These are phyloP conservation scores for Grammothele lineata DNA, from an alignment of 768 basidiomycete genomes.

Conservation along the genomic window DNA sequence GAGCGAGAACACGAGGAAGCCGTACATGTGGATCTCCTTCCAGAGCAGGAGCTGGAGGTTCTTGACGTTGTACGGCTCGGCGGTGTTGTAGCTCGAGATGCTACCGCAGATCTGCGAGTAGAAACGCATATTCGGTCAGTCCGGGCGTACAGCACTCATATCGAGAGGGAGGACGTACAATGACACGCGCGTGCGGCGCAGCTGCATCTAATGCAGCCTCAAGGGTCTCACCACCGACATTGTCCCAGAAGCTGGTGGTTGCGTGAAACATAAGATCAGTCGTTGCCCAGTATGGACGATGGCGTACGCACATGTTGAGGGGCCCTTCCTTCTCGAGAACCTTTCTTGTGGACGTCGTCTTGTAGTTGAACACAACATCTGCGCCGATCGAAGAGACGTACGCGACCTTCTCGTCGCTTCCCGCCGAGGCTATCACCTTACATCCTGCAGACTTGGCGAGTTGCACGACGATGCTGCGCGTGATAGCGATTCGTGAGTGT, in stretches of 20 bases:
- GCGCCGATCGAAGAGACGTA: constrained; percentile 58
- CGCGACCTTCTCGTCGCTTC: constrained; percentile 66
- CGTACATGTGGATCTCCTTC: constrained; percentile 26
- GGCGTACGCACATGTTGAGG: constrained; percentile 35
- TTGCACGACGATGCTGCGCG: constrained; percentile 31
- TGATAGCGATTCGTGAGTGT: background rate
- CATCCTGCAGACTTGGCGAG: constrained; percentile 38
- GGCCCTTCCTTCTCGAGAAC: constrained; percentile 55
- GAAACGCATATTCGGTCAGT: background rate
- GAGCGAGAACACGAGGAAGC: constrained; percentile 27
- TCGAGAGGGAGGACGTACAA: constrained; percentile 14
- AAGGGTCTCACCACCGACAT: constrained; percentile 29
- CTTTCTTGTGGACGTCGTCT: constrained; percentile 49
- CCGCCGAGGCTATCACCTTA: constrained; percentile 69
- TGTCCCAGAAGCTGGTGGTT: constrained; percentile 33
- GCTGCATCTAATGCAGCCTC: constrained; percentile 25
- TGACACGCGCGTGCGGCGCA: constrained; percentile 15
- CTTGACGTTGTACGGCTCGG: constrained; percentile 19
- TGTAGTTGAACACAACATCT: constrained; percentile 73
- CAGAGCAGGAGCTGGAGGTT: constrained; percentile 25
- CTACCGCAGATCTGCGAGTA: constrained; percentile 29
- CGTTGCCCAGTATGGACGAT: background rate
- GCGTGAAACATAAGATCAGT: too few relatives aligned
- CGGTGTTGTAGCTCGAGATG: constrained; percentile 24
- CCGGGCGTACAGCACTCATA: background rate